Evolutionary conservation across 768 basidiomycete species (phyloP), one percentile per base, ranked within the genome.

Genomic region (Trametes cubensis): DNA sequence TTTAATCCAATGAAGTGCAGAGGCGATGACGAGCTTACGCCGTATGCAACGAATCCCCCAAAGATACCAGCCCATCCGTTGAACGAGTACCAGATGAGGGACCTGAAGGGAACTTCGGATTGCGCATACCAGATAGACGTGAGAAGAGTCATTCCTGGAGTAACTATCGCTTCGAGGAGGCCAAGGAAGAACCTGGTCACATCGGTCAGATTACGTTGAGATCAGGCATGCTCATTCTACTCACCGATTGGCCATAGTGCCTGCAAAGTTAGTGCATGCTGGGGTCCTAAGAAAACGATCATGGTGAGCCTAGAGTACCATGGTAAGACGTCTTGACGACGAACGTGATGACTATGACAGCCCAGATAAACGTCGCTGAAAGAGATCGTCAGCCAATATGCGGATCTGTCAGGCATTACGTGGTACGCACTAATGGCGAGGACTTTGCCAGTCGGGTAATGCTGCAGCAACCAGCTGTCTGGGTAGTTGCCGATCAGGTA

Each of bases 401-500:
- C n/a, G 10, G 25, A 3, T 34, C 10, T 26, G 15, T 17, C 8
- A 3, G 17, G 7, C n/a, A n/a, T n/a, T 11, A 40, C 6, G 34
- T 39, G 48, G 61, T 25, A 61, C 60, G 25, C 41, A 66, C 65
- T 66, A 34, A 61, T 61, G 1, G 66, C 41, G 15, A 66, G 56
- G 6, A 66, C 61, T 45, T 60, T 61, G 26, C 69, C 72, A 6
- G 66, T 60, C 2, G 58, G 69, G 42, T 58, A 67, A 44, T 68
- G 62, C 46, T 75, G 74, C 17, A 75, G 65, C 38, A 73, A 60
- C 72, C 71, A 72, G 39, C 69, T 67, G 39, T 70, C 63, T 2
- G 72, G 72, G 45, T 73, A 70, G 30, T 70, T 69, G 11, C 69
- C 69, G 2, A 73, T 61, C 13, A 75, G 67, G 58, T 75, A 75